Conservation (phyloP, 2,329 filamentous ascomycete genomes). For the Pochonia chlamydosporia region DNA sequence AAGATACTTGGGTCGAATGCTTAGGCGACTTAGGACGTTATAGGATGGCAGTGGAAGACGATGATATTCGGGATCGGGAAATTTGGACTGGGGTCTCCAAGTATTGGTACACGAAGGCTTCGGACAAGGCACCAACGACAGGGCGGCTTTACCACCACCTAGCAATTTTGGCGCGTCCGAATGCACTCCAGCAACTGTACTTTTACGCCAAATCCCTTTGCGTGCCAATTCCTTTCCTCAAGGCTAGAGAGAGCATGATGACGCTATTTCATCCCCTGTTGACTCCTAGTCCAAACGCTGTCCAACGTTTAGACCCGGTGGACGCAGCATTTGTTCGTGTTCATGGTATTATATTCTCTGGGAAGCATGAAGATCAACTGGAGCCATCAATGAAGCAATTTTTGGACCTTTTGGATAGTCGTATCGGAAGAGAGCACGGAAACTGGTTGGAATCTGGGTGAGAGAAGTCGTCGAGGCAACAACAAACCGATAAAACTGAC, state of each 20-base stretch:
- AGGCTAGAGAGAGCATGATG: constrained; percentile 64
- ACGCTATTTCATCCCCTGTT: constrained; percentile 61
- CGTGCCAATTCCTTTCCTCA: constrained; percentile 59
- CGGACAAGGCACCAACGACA: constrained; percentile 66
- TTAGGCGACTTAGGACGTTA: constrained; percentile 82
- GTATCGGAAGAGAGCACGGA: constrained; percentile 44
- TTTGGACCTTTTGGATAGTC: constrained; percentile 44
- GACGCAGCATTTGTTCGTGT: constrained; percentile 58
- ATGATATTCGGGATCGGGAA: constrained; percentile 68
- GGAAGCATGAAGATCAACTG: constrained; percentile 41
- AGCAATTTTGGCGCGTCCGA: constrained; percentile 68
- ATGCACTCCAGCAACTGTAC: constrained; percentile 64
- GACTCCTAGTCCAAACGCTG: constrained; percentile 19
- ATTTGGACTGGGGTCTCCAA: constrained; percentile 75
- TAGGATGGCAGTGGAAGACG: constrained; percentile 83
- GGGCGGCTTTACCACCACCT: constrained; percentile 85
- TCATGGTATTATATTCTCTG: constrained; percentile 59
- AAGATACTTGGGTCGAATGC: constrained; percentile 91
- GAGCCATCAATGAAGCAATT: constrained; percentile 42
- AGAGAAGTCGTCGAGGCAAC: constrained; percentile 5
- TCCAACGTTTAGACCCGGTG: constrained; percentile 28
- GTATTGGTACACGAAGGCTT: constrained; percentile 80
- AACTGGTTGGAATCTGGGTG: constrained; percentile 47
- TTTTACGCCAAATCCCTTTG: constrained; percentile 68
- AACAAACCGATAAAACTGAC: neutral